phyloP scores from a whole-genome alignment of 768 basidiomycete genomes.

The Calocybe indica region DNA sequence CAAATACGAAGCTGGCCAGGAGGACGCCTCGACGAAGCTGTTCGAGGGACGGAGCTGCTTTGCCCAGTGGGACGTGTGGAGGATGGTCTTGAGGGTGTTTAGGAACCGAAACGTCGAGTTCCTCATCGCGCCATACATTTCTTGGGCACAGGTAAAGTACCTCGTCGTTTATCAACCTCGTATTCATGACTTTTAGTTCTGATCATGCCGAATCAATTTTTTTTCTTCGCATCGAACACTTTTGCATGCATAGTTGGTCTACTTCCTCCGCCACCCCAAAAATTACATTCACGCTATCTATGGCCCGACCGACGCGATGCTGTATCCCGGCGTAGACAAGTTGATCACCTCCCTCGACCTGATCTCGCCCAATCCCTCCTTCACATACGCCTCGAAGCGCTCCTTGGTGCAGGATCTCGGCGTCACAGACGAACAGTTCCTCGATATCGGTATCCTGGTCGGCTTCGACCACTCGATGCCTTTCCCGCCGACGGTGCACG shows the following conservation, averaged over 20 bases:
- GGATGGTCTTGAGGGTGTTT: conserved; percentile 87
- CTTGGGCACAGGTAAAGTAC: conserved; percentile 85
- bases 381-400: conserved; percentile 82
- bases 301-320: conserved; percentile 83
- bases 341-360: conserved; percentile 89
- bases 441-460: conserved; percentile 88
- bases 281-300: conserved; percentile 93
- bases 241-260: conserved; percentile 62
- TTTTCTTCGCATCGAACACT: background rate
- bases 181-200: conserved; percentile 2
- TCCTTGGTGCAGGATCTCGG: conserved; percentile 50
- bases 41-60: conserved; percentile 74
- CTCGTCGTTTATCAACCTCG: conserved; percentile 10
- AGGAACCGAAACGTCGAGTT: conserved; percentile 95
- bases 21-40: conserved; percentile 80
- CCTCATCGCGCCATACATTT: conserved; percentile 90
- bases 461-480: conserved; percentile 79
- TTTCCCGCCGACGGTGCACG: conserved; percentile 79
- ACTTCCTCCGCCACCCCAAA: conserved; percentile 89
- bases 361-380: conserved; percentile 55
- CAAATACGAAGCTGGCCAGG: conserved; percentile 88
- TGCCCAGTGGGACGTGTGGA: conserved; percentile 89
- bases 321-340: conserved; percentile 85
- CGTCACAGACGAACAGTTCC: conserved; percentile 84
- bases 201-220: background rate